Conservation (phyloP, 345 rosid species). For the Rubroshorea leprosula region DNA sequence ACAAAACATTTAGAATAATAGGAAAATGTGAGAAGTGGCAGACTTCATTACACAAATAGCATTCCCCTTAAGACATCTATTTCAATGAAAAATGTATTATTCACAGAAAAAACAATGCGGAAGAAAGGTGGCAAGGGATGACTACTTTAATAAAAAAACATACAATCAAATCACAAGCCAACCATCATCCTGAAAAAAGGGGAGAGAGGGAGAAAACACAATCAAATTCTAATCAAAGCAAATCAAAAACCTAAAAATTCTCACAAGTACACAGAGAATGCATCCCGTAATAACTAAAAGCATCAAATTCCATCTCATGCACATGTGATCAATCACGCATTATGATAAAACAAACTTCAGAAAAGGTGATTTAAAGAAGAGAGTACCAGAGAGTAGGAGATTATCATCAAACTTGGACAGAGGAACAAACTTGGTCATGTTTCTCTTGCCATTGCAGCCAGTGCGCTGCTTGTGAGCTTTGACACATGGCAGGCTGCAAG, state of each 20-base stretch:
- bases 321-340: neutral
- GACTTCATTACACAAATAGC: too few relatives aligned
- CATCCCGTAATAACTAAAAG: neutral
- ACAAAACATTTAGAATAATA: neutral
- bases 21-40: neutral
- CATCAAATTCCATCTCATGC: neutral
- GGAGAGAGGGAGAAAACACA: neutral
- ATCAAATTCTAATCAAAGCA: neutral
- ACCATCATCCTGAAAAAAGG: too few relatives aligned
- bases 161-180: neutral
- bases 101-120: too few relatives aligned
- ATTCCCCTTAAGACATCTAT: too few relatives aligned
- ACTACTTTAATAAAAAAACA: neutral
- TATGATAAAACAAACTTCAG: neutral
- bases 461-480: conserved; percentile 80
- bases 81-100: too few relatives aligned
- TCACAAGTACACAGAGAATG: neutral
- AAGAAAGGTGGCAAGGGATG: too few relatives aligned
- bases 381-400: conserved; percentile 68
- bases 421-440: conserved; percentile 47
- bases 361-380: neutral
- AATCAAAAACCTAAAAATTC: neutral
- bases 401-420: conserved; percentile 60
- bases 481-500: conserved; percentile 77
- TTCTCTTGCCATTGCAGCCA: conserved; percentile 65